These are phyloP conservation scores for Talaromyces thailandensis DNA, from an alignment of 495 filamentous ascomycete species.

Conservation along the genomic window DNA sequence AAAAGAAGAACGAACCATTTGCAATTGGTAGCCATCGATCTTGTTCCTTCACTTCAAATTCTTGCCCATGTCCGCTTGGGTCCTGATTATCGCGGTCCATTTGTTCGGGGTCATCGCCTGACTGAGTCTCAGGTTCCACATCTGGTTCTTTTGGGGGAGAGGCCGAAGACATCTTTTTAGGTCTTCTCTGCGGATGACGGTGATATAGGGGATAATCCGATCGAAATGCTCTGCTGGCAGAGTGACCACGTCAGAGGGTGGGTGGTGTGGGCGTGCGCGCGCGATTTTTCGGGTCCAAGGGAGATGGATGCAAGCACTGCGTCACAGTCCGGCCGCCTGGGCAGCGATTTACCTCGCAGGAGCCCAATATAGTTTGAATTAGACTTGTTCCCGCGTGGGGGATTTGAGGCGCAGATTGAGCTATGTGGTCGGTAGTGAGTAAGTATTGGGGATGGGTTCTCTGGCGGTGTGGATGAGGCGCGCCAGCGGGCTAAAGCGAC, in stretches of 20 bases:
- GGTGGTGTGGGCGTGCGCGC: constrained; percentile 11
- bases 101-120: constrained; percentile 74
- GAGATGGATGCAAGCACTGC: constrained; percentile 17
- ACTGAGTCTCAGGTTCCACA: constrained; percentile 86
- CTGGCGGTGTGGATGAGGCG: constrained; percentile 24
- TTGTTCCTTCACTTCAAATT: constrained; percentile 99
- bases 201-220: constrained; percentile 17
- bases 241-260: constrained; percentile 35
- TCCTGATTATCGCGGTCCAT: constrained; percentile 64
- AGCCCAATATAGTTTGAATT: constrained; percentile 24
- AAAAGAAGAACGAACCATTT: constrained; percentile 81
- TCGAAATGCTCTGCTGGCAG: constrained; percentile 36
- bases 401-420: constrained; percentile 6
- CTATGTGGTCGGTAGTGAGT: constrained; percentile 18
- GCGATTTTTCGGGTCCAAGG: constrained; percentile 20
- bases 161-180: constrained; percentile 88
- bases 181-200: constrained; percentile 17
- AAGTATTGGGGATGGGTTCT: constrained; percentile 14
- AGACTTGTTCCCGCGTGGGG: constrained; percentile 9
- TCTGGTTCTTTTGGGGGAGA: constrained; percentile 77
- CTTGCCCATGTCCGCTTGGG: constrained; percentile 52
- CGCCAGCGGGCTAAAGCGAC: constrained; percentile 2
- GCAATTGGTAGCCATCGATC: constrained; percentile 99
- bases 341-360: constrained; percentile 37
- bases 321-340: constrained; percentile 28